Conservation (phyloP, 305 asterid species). For the Coffea humblotiana region DNA sequence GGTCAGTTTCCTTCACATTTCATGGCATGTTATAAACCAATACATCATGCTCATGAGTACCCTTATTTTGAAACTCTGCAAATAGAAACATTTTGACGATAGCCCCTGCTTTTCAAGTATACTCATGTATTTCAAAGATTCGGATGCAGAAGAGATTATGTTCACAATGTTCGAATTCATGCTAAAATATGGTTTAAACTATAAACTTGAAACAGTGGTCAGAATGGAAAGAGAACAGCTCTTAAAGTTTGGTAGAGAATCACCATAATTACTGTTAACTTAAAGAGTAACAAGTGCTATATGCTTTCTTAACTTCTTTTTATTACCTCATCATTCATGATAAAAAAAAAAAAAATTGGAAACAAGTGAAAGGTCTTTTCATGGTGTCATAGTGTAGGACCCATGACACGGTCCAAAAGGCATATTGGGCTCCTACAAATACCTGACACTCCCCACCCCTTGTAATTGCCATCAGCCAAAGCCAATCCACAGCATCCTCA, state of each 20-base stretch:
- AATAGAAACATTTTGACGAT: too few relatives aligned
- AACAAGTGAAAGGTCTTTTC: conserved; percentile 16
- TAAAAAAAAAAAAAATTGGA: neutral
- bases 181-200: neutral
- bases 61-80: too few relatives aligned
- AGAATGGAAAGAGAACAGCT: neutral
- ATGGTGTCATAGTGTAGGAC: conserved; percentile 31
- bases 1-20: neutral
- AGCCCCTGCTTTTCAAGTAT: too few relatives aligned
- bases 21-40: too few relatives aligned
- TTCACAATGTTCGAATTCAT: too few relatives aligned
- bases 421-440: conserved; percentile 35
- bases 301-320: neutral
- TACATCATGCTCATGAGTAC: too few relatives aligned
- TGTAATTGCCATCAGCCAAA: conserved; percentile 34
- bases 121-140: too few relatives aligned
- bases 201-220: too few relatives aligned
- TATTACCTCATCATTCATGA: conserved; percentile 1
- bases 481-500: conserved; percentile 20
- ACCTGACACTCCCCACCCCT: conserved; percentile 22
- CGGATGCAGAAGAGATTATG: too few relatives aligned
- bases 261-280: neutral
- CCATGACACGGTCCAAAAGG: conserved; percentile 19
- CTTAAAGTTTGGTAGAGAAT: neutral
- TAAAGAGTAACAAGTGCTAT: neutral